A percentile compares a stretch with the other conserved stretches of the same genome.
phyloP scores from a whole-genome alignment of 805 yeast species.

The Teunomyces pallodes region DNA sequence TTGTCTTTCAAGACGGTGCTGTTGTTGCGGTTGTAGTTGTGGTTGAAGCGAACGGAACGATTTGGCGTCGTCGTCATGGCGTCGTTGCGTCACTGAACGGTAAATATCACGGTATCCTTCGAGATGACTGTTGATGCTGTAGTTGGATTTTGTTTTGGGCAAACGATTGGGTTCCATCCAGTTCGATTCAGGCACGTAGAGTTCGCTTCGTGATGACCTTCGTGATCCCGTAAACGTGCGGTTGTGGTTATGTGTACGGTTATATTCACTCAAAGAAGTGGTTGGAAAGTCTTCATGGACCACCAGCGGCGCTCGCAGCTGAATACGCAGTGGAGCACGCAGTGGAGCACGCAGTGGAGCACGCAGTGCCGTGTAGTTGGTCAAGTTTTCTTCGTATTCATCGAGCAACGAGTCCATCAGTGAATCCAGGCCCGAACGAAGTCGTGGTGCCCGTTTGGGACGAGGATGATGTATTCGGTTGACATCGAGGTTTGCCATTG shows the following conservation, averaged over 20 bases:
- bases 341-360: slow-evolving; percentile 4
- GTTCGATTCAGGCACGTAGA: slow-evolving; percentile 42
- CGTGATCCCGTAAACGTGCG: slow-evolving; percentile 23
- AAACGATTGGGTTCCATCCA: slow-evolving; percentile 50
- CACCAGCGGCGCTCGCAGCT: neutral
- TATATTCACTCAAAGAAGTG: slow-evolving; percentile 37
- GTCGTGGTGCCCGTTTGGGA: neutral
- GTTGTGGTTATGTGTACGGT: slow-evolving; percentile 20
- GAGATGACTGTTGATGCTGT: slow-evolving; percentile 19
- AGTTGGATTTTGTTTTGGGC: slow-evolving; percentile 22
- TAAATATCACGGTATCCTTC: slow-evolving; percentile 35
- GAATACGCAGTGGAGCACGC: neutral
- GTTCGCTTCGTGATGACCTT: slow-evolving; percentile 39
- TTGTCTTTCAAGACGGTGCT: too few species aligned
- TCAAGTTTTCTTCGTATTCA: slow-evolving; percentile 36
- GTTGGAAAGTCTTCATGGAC: slow-evolving; percentile 29
- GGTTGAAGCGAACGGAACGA: too few species aligned
- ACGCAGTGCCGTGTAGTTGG: slow-evolving; percentile 12
- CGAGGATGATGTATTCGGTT: neutral
- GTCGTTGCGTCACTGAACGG: slow-evolving; percentile 31
- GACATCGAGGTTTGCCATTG: slow-evolving; percentile 29
- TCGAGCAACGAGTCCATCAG: slow-evolving; percentile 42
- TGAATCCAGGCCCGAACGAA: slow-evolving; percentile 9
- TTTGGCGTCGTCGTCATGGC: neutral
- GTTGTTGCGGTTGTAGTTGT: too few species aligned